phyloP scores from a whole-genome alignment of 805 yeast genomes.

The Saccharomycopsis sp. region DNA sequence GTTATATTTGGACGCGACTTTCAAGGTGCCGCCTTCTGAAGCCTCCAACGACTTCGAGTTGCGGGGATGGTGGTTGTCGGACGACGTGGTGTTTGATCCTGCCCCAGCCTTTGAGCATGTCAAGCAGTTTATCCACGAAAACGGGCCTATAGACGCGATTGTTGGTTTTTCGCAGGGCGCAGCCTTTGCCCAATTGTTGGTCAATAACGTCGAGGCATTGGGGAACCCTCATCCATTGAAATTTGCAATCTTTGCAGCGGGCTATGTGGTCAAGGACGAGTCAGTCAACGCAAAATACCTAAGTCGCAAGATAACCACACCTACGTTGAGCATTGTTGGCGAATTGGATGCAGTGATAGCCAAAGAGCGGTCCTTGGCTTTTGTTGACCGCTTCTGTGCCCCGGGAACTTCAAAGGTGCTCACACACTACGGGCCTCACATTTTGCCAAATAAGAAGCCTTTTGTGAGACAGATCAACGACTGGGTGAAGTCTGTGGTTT shows the following conservation, averaged over 20 bases:
- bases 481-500: neutral
- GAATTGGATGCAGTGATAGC: conserved; percentile 2
- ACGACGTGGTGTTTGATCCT: neutral
- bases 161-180: conserved; percentile 6
- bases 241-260: conserved; percentile 3
- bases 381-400: neutral
- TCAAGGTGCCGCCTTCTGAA: neutral
- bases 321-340: conserved; percentile 1
- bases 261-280: conserved; percentile 1
- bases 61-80: conserved; percentile 5
- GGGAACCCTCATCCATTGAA: conserved; percentile 6
- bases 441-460: neutral
- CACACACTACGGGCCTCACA: neutral
- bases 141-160: conserved; percentile 6
- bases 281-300: neutral
- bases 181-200: conserved; percentile 4
- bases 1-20: neutral
- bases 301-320: neutral
- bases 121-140: neutral
- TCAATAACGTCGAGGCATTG: neutral
- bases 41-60: neutral
- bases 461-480: neutral
- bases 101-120: neutral
- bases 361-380: neutral
- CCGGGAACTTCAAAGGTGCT: neutral